Evolutionary conservation across 257 asterid genomes (phyloP).

Genomic region (Solanum medicagineum): DNA sequence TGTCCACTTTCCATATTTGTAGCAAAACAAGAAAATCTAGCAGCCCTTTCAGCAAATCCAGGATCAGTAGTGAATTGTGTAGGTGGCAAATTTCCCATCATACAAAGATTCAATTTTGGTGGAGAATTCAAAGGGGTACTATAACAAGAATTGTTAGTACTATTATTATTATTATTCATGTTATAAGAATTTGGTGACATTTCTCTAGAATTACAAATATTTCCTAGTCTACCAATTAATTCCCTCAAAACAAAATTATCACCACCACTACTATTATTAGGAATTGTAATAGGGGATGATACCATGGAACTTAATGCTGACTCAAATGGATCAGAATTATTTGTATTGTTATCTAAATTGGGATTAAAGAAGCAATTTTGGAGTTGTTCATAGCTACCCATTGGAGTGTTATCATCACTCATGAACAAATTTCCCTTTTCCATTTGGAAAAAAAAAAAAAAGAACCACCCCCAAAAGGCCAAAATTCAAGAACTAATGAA

Average conservation of each 20-base stretch:
- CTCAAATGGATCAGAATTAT: constrained; percentile 54
- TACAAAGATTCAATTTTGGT: constrained; percentile 52
- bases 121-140: constrained; percentile 68
- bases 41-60: constrained; percentile 61
- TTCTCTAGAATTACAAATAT: constrained; percentile 53
- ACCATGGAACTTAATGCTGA: constrained; percentile 93
- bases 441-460: constrained; percentile 7
- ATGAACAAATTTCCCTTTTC: constrained; percentile 25
- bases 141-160: constrained; percentile 44
- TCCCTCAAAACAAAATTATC: constrained; percentile 49
- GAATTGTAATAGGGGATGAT: constrained; percentile 49
- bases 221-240: constrained; percentile 65
- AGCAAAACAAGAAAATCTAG: constrained; percentile 52
- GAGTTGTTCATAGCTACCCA: constrained; percentile 9
- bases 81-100: constrained; percentile 23
- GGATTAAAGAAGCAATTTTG: constrained; percentile 25
- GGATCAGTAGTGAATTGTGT: constrained; percentile 53
- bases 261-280: constrained; percentile 3
- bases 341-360: constrained; percentile 47
- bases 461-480: not conserved
- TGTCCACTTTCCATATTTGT: constrained; percentile 29
- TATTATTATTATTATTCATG: constrained; percentile 3
- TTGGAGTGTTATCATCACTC: not conserved
- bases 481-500: not conserved
- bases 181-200: constrained; percentile 30